Percentiles rank a stretch among this genome's conserved stretches.
Conservation (phyloP, 2,329 filamentous ascomycete genomes). For the Phaeosphaeriaceae sp. region DNA sequence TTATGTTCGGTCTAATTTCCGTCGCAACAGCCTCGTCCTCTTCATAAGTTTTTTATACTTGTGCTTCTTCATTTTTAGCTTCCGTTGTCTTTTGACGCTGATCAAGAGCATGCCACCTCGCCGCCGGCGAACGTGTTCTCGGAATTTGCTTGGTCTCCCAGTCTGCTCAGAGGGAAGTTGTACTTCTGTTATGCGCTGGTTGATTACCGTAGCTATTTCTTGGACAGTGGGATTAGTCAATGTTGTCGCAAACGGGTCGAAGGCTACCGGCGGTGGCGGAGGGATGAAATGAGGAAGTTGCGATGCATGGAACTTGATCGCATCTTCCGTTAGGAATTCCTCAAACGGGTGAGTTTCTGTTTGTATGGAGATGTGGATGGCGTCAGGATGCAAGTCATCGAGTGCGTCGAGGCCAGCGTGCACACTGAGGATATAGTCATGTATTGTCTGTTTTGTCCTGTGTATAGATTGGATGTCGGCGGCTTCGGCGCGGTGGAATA, state of each 20-base stretch:
- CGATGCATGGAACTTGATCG: conserved; percentile 54
- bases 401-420: conserved; percentile 41
- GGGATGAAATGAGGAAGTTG: conserved; percentile 77
- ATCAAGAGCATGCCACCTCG: conserved; percentile 73
- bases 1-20: conserved; percentile 69
- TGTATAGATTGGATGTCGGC: conserved; percentile 51
- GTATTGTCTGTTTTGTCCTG: conserved; percentile 55
- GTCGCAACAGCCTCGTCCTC: conserved; percentile 83
- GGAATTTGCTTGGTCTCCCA: conserved; percentile 30
- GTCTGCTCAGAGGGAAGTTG: conserved; percentile 17
- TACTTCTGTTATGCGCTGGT: conserved; percentile 40
- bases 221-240: background rate
- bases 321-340: conserved; percentile 33
- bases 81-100: conserved; percentile 89
- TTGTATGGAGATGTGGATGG: conserved; percentile 44
- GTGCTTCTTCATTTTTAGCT: conserved; percentile 99
- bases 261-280: conserved; percentile 77
- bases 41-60: conserved; percentile 99
- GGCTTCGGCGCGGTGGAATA: conserved; percentile 69
- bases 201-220: conserved; percentile 35
- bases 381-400: conserved; percentile 47
- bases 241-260: conserved; percentile 42
- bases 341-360: conserved; percentile 44
- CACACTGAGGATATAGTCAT: conserved; percentile 48
- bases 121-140: conserved; percentile 30